Conservation (phyloP, 2,329 filamentous ascomycete species). For the Alternaria brassicae region DNA sequence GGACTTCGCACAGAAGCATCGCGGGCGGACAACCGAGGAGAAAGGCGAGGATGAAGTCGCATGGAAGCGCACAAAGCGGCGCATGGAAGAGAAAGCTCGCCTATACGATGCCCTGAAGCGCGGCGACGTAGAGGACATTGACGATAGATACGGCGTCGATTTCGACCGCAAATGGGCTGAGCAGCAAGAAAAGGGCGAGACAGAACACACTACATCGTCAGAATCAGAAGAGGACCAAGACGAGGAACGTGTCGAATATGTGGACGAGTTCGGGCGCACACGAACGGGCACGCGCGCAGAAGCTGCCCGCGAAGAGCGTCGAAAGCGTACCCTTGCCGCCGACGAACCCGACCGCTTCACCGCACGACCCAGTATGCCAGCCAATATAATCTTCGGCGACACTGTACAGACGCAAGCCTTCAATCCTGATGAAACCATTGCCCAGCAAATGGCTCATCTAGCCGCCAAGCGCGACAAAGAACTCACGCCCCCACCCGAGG, state of each 20-base stretch:
- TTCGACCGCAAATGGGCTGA: slow-evolving; percentile 98
- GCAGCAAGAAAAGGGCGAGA: slow-evolving; percentile 56
- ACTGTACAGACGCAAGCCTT: slow-evolving; percentile 85
- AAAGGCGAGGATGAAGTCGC: slow-evolving; percentile 65
- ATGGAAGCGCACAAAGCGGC: slow-evolving; percentile 73
- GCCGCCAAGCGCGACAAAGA: slow-evolving; percentile 80
- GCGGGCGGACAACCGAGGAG: slow-evolving; percentile 61
- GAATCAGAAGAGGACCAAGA: slow-evolving; percentile 49
- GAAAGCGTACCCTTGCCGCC: slow-evolving; percentile 61
- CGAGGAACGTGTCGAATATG: slow-evolving; percentile 79
- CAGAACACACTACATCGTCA: slow-evolving; percentile 51
- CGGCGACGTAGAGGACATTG: slow-evolving; percentile 73
- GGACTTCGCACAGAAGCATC: slow-evolving; percentile 67
- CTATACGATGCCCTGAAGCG: slow-evolving; percentile 90
- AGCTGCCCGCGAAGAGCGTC: slow-evolving; percentile 68
- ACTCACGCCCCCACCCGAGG: slow-evolving; percentile 77
- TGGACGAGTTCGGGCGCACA: slow-evolving; percentile 91
- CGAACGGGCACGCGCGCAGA: slow-evolving; percentile 75
- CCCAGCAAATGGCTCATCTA: slow-evolving; percentile 76
- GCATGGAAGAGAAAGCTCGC: slow-evolving; percentile 88
- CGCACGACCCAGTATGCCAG: slow-evolving; percentile 70
- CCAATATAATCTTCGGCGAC: slow-evolving; percentile 81
- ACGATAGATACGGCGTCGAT: slow-evolving; percentile 76
- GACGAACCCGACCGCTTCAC: slow-evolving; percentile 73
- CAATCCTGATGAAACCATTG: slow-evolving; percentile 70